phyloP scores from a whole-genome alignment of 306 rosid genomes.

The Potentilla sterilis region DNA sequence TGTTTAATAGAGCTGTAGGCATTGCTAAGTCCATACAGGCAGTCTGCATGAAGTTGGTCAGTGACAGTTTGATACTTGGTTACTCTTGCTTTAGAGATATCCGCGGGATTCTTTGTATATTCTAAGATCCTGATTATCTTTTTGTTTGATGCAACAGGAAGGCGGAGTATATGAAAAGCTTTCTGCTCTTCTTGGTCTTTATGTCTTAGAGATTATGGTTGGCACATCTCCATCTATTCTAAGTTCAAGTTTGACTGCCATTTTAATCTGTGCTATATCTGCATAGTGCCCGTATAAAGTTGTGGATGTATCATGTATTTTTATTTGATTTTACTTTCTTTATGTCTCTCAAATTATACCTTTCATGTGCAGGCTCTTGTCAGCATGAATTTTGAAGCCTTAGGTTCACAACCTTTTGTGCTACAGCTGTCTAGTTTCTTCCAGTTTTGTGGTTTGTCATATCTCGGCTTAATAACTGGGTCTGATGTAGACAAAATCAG shows the following conservation, averaged over 20 bases:
- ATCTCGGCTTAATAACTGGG: slow-evolving; percentile 60
- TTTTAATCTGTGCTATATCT: neutral
- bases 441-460: slow-evolving; percentile 73
- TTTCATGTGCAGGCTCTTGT: slow-evolving; percentile 62
- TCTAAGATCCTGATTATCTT: slow-evolving; percentile 19
- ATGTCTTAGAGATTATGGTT: slow-evolving; percentile 76
- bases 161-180: slow-evolving; percentile 52
- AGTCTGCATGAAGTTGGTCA: slow-evolving; percentile 62
- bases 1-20: slow-evolving; percentile 52
- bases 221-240: slow-evolving; percentile 15
- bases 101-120: slow-evolving; percentile 19
- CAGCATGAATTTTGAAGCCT: slow-evolving; percentile 40
- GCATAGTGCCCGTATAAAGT: neutral
- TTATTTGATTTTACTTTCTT: neutral
- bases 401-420: slow-evolving; percentile 42
- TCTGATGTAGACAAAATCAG: slow-evolving; percentile 52
- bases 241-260: slow-evolving; percentile 4
- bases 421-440: slow-evolving; percentile 55
- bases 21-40: slow-evolving; percentile 64
- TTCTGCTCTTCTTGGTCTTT: slow-evolving; percentile 66
- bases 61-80: slow-evolving; percentile 31
- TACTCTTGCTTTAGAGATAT: slow-evolving; percentile 19
- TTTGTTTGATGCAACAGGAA: slow-evolving; percentile 46
- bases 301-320: slow-evolving; percentile 8
- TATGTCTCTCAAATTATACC: slow-evolving; percentile 19